Evolutionary conservation across 164 flowering plant genomes (phyloP), one percentile per base, ranked within the genome.

Genomic region (Cinnamomum micranthum): DNA sequence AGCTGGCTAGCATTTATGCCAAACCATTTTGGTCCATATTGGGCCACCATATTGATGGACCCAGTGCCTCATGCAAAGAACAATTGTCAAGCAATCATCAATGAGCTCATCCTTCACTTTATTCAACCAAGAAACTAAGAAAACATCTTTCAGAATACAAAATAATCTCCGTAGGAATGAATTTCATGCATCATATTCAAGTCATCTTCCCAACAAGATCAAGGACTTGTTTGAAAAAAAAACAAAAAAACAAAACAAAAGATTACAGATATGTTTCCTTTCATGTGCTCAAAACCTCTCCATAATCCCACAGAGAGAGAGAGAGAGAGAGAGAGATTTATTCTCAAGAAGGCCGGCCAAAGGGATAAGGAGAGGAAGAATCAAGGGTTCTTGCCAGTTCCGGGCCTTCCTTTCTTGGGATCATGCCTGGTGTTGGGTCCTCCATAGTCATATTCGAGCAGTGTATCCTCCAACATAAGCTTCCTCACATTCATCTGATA

Each of bases 391-490:
- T 65, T 75, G 69, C 75, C 75, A 68, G 63, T 50, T 22, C 71
- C 75, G 6, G 75, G 75, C 79, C 35, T 77, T 25, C 78, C 74
- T 58, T 68, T 77, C 75, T 24, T 77, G 4, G 78, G 78, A 24
- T 77, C 79, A 23, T 80, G 79, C 69, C 27, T 74, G 13, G 77
- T 58, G 71, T 80, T 77, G n/a, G 80, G 67, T 35, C 74, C 78
- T 25, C 76, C 78, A 22, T 77, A 69, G 41, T 77, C 82, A 68
- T 83, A 83, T 74, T 83, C 85, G 28, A 67, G 58, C 64, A 66
- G 1, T 25, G 51, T 50, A 11, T 59, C 70, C 4, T 55, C 70
- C 74, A 31, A 41, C 24, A 73, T 20, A 33, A 83, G 76, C 79
- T 80, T 70, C 64, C 82, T 78, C 71, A 35, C 15, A 10, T 64